These are phyloP conservation scores for Fusarium graminum DNA, from an alignment of 2,329 filamentous ascomycete genomes.

Conservation along the genomic window DNA sequence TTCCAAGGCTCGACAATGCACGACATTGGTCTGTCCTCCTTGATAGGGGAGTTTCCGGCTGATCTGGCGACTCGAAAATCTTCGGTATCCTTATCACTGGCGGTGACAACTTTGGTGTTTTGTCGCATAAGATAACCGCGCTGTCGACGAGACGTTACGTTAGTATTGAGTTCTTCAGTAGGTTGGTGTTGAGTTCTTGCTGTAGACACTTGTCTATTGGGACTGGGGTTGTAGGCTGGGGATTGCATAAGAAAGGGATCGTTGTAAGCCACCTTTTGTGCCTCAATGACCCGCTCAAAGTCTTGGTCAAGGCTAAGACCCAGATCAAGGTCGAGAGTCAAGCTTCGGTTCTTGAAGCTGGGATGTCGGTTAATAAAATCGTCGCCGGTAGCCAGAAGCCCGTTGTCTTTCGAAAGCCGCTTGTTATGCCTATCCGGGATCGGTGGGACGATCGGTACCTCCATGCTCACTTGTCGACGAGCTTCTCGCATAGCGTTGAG, in stretches of 20 bases:
- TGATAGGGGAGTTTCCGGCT: conserved; percentile 76
- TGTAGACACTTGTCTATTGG: conserved; percentile 63
- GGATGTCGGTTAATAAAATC: conserved; percentile 72
- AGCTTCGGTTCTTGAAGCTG: conserved; percentile 84
- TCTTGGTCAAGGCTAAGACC: conserved; percentile 90
- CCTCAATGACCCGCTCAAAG: conserved; percentile 94
- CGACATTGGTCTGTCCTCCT: conserved; percentile 85
- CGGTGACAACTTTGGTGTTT: conserved; percentile 96
- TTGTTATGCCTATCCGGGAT: conserved; percentile 72
- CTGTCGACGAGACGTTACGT: conserved; percentile 76
- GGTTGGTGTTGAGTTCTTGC: conserved; percentile 20
- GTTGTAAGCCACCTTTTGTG: conserved; percentile 83
- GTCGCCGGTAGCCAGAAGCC: conserved; percentile 53
- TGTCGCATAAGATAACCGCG: conserved; percentile 99
- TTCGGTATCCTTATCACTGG: conserved; percentile 80
- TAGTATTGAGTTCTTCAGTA: conserved; percentile 65
- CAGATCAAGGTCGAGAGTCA: conserved; percentile 84
- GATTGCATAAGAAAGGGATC: conserved; percentile 41
- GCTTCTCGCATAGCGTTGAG: conserved; percentile 86
- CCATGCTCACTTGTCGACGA: conserved; percentile 85
- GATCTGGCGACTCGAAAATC: conserved; percentile 69
- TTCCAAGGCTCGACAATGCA: conserved; percentile 99
- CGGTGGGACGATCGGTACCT: conserved; percentile 70
- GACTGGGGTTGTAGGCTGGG: conserved; percentile 42
- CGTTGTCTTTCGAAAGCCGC: conserved; percentile 64